phyloP scores from a whole-genome alignment of 768 basidiomycete genomes.

The Exsudoporus frostii region DNA sequence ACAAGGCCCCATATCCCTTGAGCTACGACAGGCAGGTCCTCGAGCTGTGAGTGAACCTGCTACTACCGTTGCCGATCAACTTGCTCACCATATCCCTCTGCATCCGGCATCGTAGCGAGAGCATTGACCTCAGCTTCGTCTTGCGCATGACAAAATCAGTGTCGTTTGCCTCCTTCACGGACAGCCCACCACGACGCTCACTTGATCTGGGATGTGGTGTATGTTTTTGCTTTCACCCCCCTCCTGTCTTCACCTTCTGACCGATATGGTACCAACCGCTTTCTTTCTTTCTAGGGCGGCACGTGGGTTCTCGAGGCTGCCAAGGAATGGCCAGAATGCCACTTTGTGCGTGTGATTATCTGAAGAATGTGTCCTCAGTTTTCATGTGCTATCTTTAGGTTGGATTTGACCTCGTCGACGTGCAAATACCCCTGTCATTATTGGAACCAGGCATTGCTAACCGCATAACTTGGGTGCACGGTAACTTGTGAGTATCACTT shows the following conservation, averaged over 20 bases:
- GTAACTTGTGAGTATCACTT: constrained; percentile 61
- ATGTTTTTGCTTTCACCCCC: constrained; percentile 23
- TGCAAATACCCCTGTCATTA: constrained; percentile 58
- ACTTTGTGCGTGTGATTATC: constrained; percentile 49
- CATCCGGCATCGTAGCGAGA: constrained; percentile 39
- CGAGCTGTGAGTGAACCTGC: constrained; percentile 54
- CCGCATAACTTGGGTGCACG: constrained; percentile 70
- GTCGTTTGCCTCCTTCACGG: constrained; percentile 55
- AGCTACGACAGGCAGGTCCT: constrained; percentile 66
- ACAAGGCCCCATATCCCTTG: constrained; percentile 79
- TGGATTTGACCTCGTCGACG: constrained; percentile 75
- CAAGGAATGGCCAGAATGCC: constrained; percentile 62
- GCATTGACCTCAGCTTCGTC: constrained; percentile 50
- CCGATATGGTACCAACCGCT: not conserved
- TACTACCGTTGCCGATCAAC: not conserved
- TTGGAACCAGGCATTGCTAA: constrained; percentile 49
- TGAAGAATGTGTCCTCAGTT: not conserved
- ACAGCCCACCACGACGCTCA: constrained; percentile 47
- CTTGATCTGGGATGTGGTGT: constrained; percentile 78
- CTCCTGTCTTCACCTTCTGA: not conserved
- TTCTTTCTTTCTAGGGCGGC: constrained; percentile 44
- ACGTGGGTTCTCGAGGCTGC: constrained; percentile 74
- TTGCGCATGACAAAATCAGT: constrained; percentile 51
- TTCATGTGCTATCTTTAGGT: constrained; percentile 42
- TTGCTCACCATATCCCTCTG: constrained; percentile 3